phyloP scores from a whole-genome alignment of 139 green algal species.

The Chlorella vulgaris region DNA sequence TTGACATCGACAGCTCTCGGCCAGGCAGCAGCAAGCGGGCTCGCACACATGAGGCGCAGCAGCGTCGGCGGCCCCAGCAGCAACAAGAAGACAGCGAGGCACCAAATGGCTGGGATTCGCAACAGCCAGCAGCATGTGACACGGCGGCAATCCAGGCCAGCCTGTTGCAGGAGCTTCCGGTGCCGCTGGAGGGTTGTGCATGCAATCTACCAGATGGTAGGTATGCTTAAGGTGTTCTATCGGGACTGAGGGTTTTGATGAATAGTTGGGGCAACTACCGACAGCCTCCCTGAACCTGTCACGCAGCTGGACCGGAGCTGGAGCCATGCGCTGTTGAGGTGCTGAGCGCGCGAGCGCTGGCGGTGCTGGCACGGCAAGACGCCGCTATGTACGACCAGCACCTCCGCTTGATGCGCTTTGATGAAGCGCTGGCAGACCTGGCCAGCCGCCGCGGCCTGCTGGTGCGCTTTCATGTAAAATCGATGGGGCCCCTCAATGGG shows the following conservation, averaged over 20 bases:
- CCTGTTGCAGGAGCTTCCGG: neutral
- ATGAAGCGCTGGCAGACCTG: constrained; percentile 39
- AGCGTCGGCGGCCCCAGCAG: neutral
- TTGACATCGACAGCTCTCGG: too few species aligned
- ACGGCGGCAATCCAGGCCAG: neutral
- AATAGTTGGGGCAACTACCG: too few species aligned
- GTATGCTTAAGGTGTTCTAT: too few species aligned
- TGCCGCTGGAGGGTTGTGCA: neutral
- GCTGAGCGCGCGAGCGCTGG: neutral
- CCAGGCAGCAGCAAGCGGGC: too few species aligned
- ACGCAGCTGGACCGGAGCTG: constrained; percentile 1
- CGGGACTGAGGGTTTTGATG: too few species aligned
- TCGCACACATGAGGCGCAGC: neutral
- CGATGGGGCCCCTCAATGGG: neutral
- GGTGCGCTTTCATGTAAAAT: constrained; percentile 23
- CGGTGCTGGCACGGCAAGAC: constrained; percentile 9
- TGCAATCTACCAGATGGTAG: neutral
- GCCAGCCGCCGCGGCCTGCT: constrained; percentile 19
- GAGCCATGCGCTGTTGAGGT: neutral
- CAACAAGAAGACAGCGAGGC: too few species aligned
- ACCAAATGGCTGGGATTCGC: too few species aligned
- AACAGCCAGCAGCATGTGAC: too few species aligned
- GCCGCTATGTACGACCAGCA: constrained; percentile 14
- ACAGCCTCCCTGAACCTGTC: too few species aligned
- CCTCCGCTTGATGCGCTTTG: constrained; percentile 35